A percentile compares a stretch with the other conserved stretches of the same genome.
Conservation (phyloP, 2,329 filamentous ascomycete species). For the Ceratocystis papillata region DNA sequence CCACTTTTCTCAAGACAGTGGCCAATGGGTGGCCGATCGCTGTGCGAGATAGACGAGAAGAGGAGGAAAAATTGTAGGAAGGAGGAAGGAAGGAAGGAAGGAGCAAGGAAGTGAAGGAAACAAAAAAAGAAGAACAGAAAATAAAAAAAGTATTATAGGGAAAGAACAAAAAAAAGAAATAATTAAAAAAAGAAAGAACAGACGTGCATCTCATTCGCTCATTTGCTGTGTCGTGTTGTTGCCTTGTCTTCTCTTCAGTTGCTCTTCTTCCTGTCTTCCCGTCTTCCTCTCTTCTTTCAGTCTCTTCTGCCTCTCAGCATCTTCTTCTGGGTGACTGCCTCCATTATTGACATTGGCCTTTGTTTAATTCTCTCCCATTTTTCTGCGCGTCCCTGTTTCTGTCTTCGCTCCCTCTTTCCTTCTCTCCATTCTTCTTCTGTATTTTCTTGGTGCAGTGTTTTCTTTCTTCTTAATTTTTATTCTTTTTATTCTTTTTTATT, state of each 20-base stretch:
- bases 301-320: background rate
- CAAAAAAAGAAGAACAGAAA: background rate
- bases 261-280: no score
- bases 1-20: background rate
- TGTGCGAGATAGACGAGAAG: background rate
- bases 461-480: background rate
- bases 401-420: background rate
- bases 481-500: background rate
- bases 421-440: background rate
- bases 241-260: no score
- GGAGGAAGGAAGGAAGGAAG: background rate
- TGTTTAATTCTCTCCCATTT: conserved; percentile 3
- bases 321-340: background rate
- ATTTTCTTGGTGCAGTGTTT: background rate
- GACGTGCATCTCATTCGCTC: background rate
- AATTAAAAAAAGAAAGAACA: conserved; percentile 2
- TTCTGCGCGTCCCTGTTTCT: background rate
- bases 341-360: background rate
- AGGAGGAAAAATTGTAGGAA: background rate
- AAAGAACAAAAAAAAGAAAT: background rate
- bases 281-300: no score
- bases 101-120: no score
- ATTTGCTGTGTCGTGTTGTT: background rate
- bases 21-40: background rate
- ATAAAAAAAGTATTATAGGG: background rate